Conservation (phyloP, 2,329 filamentous ascomycete species). For the Penicillium sp. region DNA sequence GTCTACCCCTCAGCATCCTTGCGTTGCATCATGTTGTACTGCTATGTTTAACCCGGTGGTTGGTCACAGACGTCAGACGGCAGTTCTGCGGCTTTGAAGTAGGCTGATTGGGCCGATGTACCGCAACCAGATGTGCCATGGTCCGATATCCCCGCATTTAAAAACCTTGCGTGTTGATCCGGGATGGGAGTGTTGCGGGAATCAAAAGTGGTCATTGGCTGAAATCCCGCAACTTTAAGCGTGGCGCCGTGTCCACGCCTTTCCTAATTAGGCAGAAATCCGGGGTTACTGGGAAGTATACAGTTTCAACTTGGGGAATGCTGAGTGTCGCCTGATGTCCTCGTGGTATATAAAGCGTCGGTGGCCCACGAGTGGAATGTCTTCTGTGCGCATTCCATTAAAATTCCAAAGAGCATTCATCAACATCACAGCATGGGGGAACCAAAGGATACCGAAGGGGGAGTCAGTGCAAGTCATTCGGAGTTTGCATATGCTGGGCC, state of each 20-base stretch:
- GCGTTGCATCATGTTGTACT: background rate
- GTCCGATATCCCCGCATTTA: background rate
- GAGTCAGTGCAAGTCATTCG: constrained; percentile 4
- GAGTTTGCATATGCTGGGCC: constrained; percentile 1
- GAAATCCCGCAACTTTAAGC: constrained; percentile 13
- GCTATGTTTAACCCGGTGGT: background rate
- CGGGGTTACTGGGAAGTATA: constrained; percentile 6
- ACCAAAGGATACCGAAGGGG: background rate
- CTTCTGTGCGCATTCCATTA: background rate
- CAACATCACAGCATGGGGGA: background rate
- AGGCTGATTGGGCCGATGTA: constrained; percentile 1
- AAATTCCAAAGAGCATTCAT: background rate
- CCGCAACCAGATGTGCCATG: background rate
- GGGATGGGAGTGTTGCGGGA: constrained; percentile 1
- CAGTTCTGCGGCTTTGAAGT: background rate
- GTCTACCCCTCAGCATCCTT: constrained; percentile 2
- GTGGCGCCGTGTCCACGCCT: constrained; percentile 1
- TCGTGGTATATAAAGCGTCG: background rate
- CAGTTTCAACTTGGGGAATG: too few species aligned
- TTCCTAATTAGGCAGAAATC: constrained; percentile 7
- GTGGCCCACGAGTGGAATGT: background rate
- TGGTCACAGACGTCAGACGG: background rate
- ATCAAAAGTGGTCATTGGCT: constrained; percentile 13
- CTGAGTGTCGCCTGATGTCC: background rate
- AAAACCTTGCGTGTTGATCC: background rate